Evolutionary conservation across 2,329 filamentous ascomycete species (phyloP), one percentile per base, ranked within the genome.

Genomic region (Tolypocladium nubicola): DNA sequence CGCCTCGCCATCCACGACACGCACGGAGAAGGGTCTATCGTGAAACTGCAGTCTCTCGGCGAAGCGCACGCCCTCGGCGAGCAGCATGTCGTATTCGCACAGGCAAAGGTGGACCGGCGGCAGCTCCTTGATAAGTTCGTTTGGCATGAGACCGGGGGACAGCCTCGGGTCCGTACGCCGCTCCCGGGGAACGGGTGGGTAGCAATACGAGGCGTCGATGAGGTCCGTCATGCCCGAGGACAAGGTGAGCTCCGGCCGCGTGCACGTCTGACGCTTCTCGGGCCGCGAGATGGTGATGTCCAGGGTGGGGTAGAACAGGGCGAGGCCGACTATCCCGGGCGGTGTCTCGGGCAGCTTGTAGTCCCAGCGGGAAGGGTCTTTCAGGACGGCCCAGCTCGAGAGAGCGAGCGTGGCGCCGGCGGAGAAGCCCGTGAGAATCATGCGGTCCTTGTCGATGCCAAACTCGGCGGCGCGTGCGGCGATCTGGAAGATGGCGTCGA

Each of bases 61-160:
- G 61, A 91, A 86, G 5, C 76, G 74, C 59, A 86, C 73, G 13
- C 81, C 83, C 65, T 86, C 83, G 2, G 71, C 73, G 11, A 83
- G 75, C n/a, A 86, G 68, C 81, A 86, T 86, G 66, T 86, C 82
- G 67, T 78, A 81, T 70, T 87, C 84, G 69, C 84, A 87, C 3
- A 84, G 78, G 63, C 80, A 82, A 47, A 86, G 70, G 21, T 85
- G 74, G 3, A 86, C 68, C 19, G 79, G 77, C 0, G 77, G 73
- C 3, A 85, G 77, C 43, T 81, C 73, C 13, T 71, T 70, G 4
- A 86, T 63, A n/a, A 80, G 63, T 35, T 76, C 74, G 61, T 83
- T 78, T 0, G 76, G 68, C 57, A 84, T 83, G 9, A 81, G 74
- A 4, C 77, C 79, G 0, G 84, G 84, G 0, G 82, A 85, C 4